Evolutionary conservation across 169 alveolate species (phyloP).

Genomic region (Cryptosporidium meleagridis): DNA sequence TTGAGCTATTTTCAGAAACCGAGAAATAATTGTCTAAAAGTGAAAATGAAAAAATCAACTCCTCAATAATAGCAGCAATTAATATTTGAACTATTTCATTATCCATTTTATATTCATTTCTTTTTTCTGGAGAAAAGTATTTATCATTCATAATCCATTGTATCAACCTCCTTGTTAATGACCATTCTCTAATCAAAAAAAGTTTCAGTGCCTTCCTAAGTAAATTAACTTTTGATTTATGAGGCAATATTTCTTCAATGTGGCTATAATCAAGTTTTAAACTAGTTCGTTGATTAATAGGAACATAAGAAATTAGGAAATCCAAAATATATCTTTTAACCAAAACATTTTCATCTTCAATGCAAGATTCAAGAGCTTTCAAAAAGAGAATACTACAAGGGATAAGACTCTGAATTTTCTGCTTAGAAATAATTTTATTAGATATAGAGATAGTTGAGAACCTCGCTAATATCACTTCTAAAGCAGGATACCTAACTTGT

Average conservation of each 20-base stretch:
- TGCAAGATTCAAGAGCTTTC: constrained; percentile 82
- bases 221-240: constrained; percentile 41
- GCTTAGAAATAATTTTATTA: constrained; percentile 69
- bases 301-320: constrained; percentile 83
- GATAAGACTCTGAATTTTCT: constrained; percentile 80
- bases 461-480: constrained; percentile 83
- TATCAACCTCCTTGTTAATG: constrained; percentile 77
- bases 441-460: constrained; percentile 81
- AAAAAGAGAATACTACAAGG: constrained; percentile 84
- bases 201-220: constrained; percentile 73
- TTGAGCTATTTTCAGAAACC: background rate
- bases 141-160: constrained; percentile 74
- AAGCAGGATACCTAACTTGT: constrained; percentile 83
- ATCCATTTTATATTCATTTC: constrained; percentile 10
- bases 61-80: constrained; percentile 54
- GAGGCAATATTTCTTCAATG: constrained; percentile 26
- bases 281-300: constrained; percentile 33
- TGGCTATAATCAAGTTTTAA: background rate
- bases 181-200: constrained; percentile 79
- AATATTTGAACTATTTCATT: background rate
- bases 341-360: constrained; percentile 82
- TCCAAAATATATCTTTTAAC: constrained; percentile 83
- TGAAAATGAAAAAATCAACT: background rate
- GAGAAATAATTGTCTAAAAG: background rate
- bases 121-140: background rate